Evolutionary conservation across 108 stramenopile species (phyloP), one percentile per base, ranked within the genome.

Genomic region (Nitzschia sp.): DNA sequence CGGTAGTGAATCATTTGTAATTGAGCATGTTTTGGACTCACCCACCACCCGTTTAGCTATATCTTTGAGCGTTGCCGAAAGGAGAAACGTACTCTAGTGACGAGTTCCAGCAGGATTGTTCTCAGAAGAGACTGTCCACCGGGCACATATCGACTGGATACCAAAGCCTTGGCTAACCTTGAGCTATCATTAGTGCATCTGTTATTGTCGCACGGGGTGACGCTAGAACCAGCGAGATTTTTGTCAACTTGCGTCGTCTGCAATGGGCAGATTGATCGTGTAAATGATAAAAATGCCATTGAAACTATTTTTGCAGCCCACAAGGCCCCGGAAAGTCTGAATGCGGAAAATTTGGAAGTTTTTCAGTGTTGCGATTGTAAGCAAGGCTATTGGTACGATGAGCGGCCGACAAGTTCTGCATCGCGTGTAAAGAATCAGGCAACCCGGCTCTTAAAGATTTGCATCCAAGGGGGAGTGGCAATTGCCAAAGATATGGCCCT

Each of bases 371-470:
- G 82, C 46, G 70, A 78, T 21, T 95, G 94, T 66, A 21, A 45
- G 45, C 89, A 91, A 60, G 88, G 89, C 15, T 95, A 92, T 62
- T 95, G 94, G 94, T 95, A 91, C 89, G 82, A 78, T 69, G 89
- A 92, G 64, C 54, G 69, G 8, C 89, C 91, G 11, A 77, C 63
- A 0, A 88, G 86, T 62, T 90, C 89, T 17, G 91, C 94, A 45
- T 87, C 88, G 11, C 68, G 91, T 9, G 91, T 91, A 15, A 92
- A 92, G 68, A 60, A 22, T 33, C 80, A 81, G 45, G 87, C 89
- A 4, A 85, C 89, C n/a, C 75, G 71, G 34, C 58, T 95, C 22
- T 73, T 92, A 21, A 61, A 81, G 23, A 48, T 77, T 31, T 91
- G 90, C 35, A 72, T 92, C 29, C 70, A 81, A 5, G 90, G 86